Evolutionary conservation across 495 filamentous ascomycete genomes (phyloP).

Genomic region (Thozetella sp.): DNA sequence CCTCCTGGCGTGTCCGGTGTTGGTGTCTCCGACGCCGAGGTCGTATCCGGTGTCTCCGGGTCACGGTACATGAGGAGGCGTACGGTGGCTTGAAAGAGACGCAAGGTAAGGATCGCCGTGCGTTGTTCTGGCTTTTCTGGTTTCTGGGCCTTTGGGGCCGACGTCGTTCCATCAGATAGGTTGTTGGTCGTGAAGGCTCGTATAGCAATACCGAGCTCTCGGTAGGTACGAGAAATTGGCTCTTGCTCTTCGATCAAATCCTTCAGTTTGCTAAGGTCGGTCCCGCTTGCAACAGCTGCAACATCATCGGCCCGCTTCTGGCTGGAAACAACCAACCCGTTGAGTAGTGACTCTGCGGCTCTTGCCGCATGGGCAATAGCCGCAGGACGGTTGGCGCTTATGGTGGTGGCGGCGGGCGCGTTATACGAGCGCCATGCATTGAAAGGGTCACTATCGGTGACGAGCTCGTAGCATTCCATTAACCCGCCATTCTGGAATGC

Average conservation of each 20-base stretch:
- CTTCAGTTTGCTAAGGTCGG: background rate
- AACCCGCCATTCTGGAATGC: background rate
- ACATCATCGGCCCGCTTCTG: constrained; percentile 1
- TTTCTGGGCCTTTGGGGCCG: background rate
- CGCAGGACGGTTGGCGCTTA: background rate
- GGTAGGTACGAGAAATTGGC: background rate
- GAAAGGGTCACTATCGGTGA: constrained; percentile 1
- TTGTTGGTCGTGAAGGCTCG: background rate
- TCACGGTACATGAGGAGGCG: background rate
- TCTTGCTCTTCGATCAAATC: background rate
- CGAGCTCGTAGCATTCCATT: background rate
- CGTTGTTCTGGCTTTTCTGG: background rate
- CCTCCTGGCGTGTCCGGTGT: background rate
- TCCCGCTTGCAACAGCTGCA: background rate
- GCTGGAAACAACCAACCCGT: background rate
- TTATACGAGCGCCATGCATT: constrained; percentile 3
- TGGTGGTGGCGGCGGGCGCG: background rate
- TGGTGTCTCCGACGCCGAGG: background rate
- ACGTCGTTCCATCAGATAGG: background rate
- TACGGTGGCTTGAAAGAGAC: background rate
- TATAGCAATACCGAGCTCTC: background rate
- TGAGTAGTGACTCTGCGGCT: constrained; percentile 2
- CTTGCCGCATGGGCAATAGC: background rate
- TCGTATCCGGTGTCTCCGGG: background rate
- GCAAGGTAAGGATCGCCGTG: background rate